Evolutionary conservation across 352 stramenopile genomes (phyloP).

Genomic region (Chrysophaeum taylorii): DNA sequence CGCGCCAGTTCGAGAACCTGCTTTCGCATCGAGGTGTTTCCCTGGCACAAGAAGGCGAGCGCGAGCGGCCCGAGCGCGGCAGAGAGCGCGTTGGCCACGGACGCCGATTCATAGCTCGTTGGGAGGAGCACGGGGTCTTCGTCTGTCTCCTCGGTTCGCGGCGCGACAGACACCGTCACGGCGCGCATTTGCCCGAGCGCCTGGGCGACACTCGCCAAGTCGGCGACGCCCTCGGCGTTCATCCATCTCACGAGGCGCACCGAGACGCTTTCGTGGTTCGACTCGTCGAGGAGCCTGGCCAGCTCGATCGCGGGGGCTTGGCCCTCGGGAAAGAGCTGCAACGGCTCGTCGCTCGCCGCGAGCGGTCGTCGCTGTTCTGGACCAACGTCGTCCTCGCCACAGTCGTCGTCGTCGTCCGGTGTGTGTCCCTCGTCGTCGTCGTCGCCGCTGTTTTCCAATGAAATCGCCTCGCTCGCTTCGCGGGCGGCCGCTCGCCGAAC

Average conservation of each 20-base stretch:
- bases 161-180: neutral
- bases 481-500: neutral
- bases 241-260: constrained; percentile 1
- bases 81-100: neutral
- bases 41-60: constrained; percentile 6
- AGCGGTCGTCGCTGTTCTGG: no score
- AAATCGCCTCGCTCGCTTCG: neutral
- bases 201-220: neutral
- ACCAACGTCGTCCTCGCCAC: neutral
- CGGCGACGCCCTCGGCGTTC: neutral
- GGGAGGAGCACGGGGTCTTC: no score
- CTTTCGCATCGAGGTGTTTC: neutral
- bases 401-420: neutral
- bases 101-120: no score
- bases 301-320: no score
- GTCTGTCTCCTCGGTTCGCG: neutral
- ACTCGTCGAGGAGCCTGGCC: neutral
- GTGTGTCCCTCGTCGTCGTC: neutral
- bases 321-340: no score
- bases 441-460: neutral
- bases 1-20: neutral
- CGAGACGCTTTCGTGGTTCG: neutral
- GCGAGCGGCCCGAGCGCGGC: neutral
- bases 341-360: no score
- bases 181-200: constrained; percentile 7